Evolutionary conservation across 2,329 filamentous ascomycete genomes (phyloP).

Genomic region (Rutstroemia sp.): DNA sequence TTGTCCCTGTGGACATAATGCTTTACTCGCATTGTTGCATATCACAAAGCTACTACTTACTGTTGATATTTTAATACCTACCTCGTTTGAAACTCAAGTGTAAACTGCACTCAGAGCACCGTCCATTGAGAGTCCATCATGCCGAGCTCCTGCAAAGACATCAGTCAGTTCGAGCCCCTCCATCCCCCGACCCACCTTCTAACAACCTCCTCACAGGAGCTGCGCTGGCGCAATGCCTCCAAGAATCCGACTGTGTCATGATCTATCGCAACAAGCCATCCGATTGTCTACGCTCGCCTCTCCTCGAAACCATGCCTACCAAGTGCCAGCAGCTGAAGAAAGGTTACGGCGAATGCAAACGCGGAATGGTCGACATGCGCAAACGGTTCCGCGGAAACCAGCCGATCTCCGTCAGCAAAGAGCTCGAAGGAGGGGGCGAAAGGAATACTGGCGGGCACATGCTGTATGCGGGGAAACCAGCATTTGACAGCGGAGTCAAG

Average conservation of each 20-base stretch:
- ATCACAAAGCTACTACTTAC: too few species aligned
- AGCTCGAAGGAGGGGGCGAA: constrained; percentile 48
- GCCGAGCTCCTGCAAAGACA: constrained; percentile 95
- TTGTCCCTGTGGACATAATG: neutral
- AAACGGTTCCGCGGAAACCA: constrained; percentile 95
- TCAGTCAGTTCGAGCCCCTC: constrained; percentile 55
- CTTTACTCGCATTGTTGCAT: neutral
- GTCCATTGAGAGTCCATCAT: constrained; percentile 39
- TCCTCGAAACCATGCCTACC: constrained; percentile 72
- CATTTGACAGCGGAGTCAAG: constrained; percentile 57
- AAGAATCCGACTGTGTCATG: constrained; percentile 95
- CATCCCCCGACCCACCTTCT: constrained; percentile 4
- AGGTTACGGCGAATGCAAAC: constrained; percentile 90
- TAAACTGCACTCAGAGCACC: neutral
- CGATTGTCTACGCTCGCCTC: constrained; percentile 81
- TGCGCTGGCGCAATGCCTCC: constrained; percentile 88
- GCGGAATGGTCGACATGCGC: constrained; percentile 96
- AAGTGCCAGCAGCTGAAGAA: constrained; percentile 91
- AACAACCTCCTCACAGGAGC: constrained; percentile 52
- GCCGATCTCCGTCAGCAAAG: constrained; percentile 61
- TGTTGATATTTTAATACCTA: neutral
- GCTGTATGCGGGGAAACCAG: constrained; percentile 71
- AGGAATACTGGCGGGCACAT: constrained; percentile 45
- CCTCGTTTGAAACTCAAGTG: neutral
- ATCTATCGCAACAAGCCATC: constrained; percentile 76